Evolutionary conservation across 768 basidiomycete genomes (phyloP).

Genomic region (Antrodiella citrinella): DNA sequence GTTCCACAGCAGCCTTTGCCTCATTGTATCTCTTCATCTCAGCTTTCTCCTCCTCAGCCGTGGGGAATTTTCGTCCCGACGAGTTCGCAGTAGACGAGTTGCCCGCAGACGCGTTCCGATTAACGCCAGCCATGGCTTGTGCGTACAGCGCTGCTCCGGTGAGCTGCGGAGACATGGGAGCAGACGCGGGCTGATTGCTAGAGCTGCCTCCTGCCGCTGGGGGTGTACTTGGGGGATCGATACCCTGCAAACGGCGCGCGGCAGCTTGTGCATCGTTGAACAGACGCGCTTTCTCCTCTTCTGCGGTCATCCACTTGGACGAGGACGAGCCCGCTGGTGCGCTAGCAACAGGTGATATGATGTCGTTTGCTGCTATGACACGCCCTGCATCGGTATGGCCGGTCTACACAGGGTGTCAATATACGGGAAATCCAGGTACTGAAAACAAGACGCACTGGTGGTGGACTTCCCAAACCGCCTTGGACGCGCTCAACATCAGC

Average conservation of each 20-base stretch:
- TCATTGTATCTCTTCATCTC: constrained; percentile 60
- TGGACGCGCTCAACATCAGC: constrained; percentile 32
- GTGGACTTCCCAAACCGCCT: constrained; percentile 20
- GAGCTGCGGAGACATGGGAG: constrained; percentile 11
- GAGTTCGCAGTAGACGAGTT: constrained; percentile 15
- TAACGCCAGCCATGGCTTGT: constrained; percentile 36
- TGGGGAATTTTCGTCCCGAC: constrained; percentile 33
- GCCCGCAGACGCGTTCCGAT: constrained; percentile 7
- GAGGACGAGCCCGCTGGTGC: constrained; percentile 1
- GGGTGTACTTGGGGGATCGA: neutral
- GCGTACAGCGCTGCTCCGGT: constrained; percentile 35
- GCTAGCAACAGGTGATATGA: constrained; percentile 3
- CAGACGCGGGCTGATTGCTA: constrained; percentile 9
- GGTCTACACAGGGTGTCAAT: too few relatives aligned
- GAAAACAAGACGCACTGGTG: constrained; percentile 10
- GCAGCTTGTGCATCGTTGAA: constrained; percentile 61
- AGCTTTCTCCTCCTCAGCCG: constrained; percentile 71
- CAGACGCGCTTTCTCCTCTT: constrained; percentile 69
- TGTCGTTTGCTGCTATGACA: constrained; percentile 13
- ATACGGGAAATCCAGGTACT: too few relatives aligned
- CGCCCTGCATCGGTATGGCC: neutral
- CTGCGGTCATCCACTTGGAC: constrained; percentile 54
- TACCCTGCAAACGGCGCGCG: constrained; percentile 31
- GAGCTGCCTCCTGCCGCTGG: constrained; percentile 42
- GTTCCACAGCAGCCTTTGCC: constrained; percentile 63